Evolutionary conservation across 108 stramenopile species (phyloP).

Genomic region (Conticribra guillardii): DNA sequence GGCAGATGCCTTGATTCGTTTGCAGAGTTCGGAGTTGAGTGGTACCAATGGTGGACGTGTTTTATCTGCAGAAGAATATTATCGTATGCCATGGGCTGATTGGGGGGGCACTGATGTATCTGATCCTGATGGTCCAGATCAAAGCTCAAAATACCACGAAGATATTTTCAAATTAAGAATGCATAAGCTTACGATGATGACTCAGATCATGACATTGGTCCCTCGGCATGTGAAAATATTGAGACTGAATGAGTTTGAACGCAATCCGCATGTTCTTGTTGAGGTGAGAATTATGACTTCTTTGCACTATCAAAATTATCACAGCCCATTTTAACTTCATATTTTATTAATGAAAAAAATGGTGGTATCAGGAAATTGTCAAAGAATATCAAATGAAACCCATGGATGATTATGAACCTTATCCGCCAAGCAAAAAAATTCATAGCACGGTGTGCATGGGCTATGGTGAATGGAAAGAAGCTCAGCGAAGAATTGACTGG

Average conservation of each 20-base stretch:
- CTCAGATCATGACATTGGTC: conserved; percentile 34
- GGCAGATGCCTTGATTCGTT: conserved; percentile 44
- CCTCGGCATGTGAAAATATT: conserved; percentile 50
- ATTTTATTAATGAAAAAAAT: too few relatives aligned
- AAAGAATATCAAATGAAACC: conserved; percentile 41
- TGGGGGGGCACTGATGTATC: too few relatives aligned
- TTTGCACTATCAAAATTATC: too few relatives aligned
- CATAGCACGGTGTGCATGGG: conserved; percentile 21
- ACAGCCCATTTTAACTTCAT: too few relatives aligned
- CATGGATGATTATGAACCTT: conserved; percentile 5
- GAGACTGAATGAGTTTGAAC: conserved; percentile 38
- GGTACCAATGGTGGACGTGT: conserved; percentile 9
- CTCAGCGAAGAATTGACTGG: conserved; percentile 5
- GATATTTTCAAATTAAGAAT: conserved; percentile 43
- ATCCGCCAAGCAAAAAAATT: neutral
- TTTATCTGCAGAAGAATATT: conserved; percentile 15
- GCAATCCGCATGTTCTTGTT: conserved; percentile 41
- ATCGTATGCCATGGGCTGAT: conserved; percentile 31
- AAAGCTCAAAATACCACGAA: conserved; percentile 7
- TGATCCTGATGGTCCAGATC: conserved; percentile 4
- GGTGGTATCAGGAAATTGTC: conserved; percentile 28
- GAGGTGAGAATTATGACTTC: conserved; percentile 1
- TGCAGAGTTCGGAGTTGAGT: conserved; percentile 7
- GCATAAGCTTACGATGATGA: conserved; percentile 30
- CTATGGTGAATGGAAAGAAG: conserved; percentile 37